Percentiles rank a stretch among this genome's conserved stretches.
Conservation (phyloP, 2,329 filamentous ascomycete genomes). For the Parasarocladium wereldwijsianum region DNA sequence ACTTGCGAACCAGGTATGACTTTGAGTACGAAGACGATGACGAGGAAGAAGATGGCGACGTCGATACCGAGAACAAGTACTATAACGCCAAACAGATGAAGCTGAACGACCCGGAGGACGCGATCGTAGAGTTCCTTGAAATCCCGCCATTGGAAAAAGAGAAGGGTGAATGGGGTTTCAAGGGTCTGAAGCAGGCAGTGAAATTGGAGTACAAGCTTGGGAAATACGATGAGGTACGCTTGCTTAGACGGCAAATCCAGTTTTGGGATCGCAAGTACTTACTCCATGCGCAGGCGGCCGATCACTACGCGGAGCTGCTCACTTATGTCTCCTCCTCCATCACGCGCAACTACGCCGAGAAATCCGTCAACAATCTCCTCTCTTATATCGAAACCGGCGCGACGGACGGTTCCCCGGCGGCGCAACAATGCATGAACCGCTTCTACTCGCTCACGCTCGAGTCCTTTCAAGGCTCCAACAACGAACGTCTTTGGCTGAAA, state of each 20-base stretch:
- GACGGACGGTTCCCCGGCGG: constrained; percentile 44
- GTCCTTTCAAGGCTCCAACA: constrained; percentile 95
- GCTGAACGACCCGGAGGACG: constrained; percentile 68
- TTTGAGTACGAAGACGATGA: constrained; percentile 95
- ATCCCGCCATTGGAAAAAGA: constrained; percentile 73
- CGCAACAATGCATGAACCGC: constrained; percentile 71
- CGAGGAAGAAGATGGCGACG: constrained; percentile 73
- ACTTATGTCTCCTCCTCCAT: constrained; percentile 96
- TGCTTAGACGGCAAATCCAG: neutral
- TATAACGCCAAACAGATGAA: constrained; percentile 99
- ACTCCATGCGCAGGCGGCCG: constrained; percentile 48
- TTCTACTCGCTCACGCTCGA: constrained; percentile 90
- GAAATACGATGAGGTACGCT: constrained; percentile 67
- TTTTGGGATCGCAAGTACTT: constrained; percentile 1
- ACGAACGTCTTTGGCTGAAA: constrained; percentile 93
- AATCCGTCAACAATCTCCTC: constrained; percentile 98
- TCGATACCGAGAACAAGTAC: constrained; percentile 98
- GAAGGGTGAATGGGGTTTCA: constrained; percentile 98
- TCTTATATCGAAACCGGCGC: constrained; percentile 93
- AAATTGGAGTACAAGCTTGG: constrained; percentile 91
- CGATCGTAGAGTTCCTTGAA: constrained; percentile 82
- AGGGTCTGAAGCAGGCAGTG: constrained; percentile 93
- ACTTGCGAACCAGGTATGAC: constrained; percentile 78
- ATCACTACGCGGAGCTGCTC: constrained; percentile 87
- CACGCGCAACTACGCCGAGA: constrained; percentile 95